phyloP scores from a whole-genome alignment of 75 land plant species.

The Picea sitchensis region DNA sequence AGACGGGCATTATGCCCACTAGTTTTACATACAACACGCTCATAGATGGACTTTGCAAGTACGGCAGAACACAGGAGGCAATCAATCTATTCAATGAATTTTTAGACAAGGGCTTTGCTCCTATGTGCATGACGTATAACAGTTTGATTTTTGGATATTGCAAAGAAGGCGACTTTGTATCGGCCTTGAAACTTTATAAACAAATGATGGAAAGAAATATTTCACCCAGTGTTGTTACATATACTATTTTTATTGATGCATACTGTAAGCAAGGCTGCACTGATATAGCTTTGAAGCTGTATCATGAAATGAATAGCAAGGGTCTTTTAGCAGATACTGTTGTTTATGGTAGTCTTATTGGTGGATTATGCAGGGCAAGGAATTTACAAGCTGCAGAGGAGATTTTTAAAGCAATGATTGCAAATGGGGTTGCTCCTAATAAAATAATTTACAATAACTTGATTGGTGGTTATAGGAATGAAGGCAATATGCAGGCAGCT shows the following conservation, averaged over 20 bases:
- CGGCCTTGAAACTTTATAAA: constrained; percentile 5
- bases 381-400: neutral
- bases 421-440: neutral
- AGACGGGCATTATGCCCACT: constrained; percentile 8
- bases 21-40: constrained; percentile 3
- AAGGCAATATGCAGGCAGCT: constrained; percentile 4
- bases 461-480: constrained; percentile 7
- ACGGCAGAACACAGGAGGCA: constrained; percentile 13
- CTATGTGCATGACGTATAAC: constrained; percentile 10
- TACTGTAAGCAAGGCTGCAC: constrained; percentile 13
- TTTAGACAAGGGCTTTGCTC: constrained; percentile 16
- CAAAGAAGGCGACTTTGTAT: constrained; percentile 9
- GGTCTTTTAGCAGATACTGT: constrained; percentile 5
- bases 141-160: constrained; percentile 14
- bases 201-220: constrained; percentile 7
- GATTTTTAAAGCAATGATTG: constrained; percentile 4
- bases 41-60: constrained; percentile 14
- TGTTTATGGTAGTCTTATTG: constrained; percentile 6
- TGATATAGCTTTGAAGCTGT: constrained; percentile 8
- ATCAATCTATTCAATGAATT: constrained; percentile 9
- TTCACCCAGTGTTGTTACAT: constrained; percentile 16
- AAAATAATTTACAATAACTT: constrained; percentile 5
- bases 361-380: constrained; percentile 10
- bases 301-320: neutral
- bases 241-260: constrained; percentile 18